Conservation (phyloP, 148 eudicot species). For the Camellia granthamiana region DNA sequence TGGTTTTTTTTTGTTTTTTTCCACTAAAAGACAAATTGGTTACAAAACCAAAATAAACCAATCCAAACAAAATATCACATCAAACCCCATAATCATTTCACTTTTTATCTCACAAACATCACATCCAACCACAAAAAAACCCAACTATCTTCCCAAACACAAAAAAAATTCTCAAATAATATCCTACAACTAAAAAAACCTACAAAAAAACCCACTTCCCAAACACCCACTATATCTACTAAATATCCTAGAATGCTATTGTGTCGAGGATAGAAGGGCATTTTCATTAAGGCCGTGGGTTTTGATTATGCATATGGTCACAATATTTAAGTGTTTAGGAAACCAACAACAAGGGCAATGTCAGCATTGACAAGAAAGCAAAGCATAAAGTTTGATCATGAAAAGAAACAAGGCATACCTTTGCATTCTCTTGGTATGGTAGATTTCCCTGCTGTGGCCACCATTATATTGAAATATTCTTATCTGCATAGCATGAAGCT, state of each 20-base stretch:
- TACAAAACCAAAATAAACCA: no score
- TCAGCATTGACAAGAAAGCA: background rate
- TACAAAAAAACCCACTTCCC: no score
- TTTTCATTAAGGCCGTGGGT: background rate
- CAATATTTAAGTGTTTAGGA: background rate
- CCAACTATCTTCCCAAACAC: no score
- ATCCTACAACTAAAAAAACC: no score
- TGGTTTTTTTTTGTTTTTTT: no score
- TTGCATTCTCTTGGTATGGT: constrained; percentile 99
- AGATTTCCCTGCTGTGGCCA: constrained; percentile 94
- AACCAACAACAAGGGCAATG: constrained; percentile 6
- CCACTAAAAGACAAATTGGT: no score
- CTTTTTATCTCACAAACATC: no score
- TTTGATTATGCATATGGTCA: background rate
- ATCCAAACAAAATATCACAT: no score
- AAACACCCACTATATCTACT: background rate
- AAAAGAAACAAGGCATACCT: constrained; percentile 42
- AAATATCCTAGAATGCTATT: background rate
- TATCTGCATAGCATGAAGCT: constrained; percentile 43
- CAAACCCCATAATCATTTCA: no score
- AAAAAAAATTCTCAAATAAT: no score
- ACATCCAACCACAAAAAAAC: no score
- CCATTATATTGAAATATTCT: constrained; percentile 83
- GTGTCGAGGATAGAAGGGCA: background rate
- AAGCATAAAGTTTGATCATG: background rate